phyloP scores from a whole-genome alignment of 2,329 filamentous ascomycete species.

The Fusarium sulawesiense region DNA sequence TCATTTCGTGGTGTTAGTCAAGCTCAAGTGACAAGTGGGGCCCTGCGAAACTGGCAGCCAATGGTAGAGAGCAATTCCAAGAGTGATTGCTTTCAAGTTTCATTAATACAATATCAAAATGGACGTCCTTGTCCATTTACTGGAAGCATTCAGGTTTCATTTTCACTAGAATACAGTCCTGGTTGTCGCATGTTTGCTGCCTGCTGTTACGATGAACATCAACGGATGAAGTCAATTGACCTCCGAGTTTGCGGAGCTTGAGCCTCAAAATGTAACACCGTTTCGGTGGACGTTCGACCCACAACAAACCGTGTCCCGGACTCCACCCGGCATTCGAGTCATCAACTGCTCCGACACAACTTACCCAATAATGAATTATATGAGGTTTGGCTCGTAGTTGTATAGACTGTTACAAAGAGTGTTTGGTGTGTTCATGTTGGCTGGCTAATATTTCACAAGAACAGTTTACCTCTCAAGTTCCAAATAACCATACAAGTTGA shows the following conservation, averaged over 20 bases:
- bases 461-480: no score
- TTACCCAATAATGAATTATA: no score
- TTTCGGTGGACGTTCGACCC: not conserved
- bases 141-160: fast-evolving
- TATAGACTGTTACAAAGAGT: no score
- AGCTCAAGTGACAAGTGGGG: not conserved
- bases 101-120: fast-evolving
- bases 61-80: not conserved
- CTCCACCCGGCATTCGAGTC: not conserved
- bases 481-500: no score
- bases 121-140: fast-evolving
- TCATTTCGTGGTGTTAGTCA: not conserved
- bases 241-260: not conserved
- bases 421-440: no score
- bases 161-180: fast-evolving
- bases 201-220: not conserved
- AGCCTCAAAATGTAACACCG: not conserved
- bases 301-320: not conserved
- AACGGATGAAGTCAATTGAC: not conserved
- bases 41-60: not conserved
- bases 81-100: not conserved
- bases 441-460: no score
- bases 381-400: no score
- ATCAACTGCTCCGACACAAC: no score
- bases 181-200: not conserved